Evolutionary conservation across 352 stramenopile species (phyloP).

Genomic region (Phytophthora europaea): DNA sequence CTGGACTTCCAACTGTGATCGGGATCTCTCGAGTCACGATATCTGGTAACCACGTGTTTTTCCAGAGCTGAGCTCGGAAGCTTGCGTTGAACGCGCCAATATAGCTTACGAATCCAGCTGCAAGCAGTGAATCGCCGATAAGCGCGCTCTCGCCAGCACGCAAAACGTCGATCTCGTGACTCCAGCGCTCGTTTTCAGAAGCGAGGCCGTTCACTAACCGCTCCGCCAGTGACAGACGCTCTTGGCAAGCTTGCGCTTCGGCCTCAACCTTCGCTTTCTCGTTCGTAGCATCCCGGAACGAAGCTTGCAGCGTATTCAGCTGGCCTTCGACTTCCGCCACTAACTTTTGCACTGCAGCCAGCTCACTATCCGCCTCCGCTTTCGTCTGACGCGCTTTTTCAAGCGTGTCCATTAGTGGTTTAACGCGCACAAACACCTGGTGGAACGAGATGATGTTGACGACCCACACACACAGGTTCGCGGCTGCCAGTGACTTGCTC

Average conservation of each 20-base stretch:
- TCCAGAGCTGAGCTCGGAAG: slow-evolving; percentile 89
- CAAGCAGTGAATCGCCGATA: slow-evolving; percentile 90
- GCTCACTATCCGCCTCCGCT: slow-evolving; percentile 78
- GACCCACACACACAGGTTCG: slow-evolving; percentile 94
- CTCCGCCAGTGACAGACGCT: slow-evolving; percentile 89
- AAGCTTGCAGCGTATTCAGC: slow-evolving; percentile 78
- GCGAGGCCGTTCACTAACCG: slow-evolving; percentile 89
- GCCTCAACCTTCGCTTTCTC: slow-evolving; percentile 93
- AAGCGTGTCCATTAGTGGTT: slow-evolving; percentile 94
- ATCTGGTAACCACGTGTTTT: slow-evolving; percentile 89
- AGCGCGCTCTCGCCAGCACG: slow-evolving; percentile 76
- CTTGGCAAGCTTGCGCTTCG: slow-evolving; percentile 88
- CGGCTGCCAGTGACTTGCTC: slow-evolving; percentile 91
- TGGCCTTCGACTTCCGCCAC: slow-evolving; percentile 88
- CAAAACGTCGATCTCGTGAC: slow-evolving; percentile 87
- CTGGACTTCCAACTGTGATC: slow-evolving; percentile 52
- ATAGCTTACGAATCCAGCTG: slow-evolving; percentile 93
- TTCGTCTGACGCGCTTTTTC: slow-evolving; percentile 86
- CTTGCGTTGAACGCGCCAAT: slow-evolving; percentile 91
- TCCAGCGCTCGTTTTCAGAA: slow-evolving; percentile 93
- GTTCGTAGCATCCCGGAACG: slow-evolving; percentile 89
- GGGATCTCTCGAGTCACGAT: slow-evolving; percentile 90
- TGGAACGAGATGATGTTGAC: slow-evolving; percentile 95
- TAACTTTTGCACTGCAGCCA: slow-evolving; percentile 85
- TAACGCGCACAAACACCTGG: slow-evolving; percentile 94